Evolutionary conservation across 768 basidiomycete genomes (phyloP).

Genomic region (Peribolospora kevripleyi): DNA sequence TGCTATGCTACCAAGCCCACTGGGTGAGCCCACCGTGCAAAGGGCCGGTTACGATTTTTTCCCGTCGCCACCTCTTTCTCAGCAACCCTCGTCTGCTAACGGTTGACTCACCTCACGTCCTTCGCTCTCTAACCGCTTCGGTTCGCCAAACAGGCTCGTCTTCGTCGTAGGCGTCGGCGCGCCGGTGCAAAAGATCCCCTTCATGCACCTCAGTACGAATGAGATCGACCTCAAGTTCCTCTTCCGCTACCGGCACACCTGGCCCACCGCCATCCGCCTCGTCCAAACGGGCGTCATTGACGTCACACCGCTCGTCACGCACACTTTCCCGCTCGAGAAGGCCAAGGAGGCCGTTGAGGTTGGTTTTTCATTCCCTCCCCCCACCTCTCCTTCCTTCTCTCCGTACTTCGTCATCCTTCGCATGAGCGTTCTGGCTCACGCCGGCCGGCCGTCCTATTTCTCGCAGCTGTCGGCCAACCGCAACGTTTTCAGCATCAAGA

Average conservation of each 20-base stretch:
- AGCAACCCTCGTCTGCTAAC: too few species aligned
- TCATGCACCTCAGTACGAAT: constrained; percentile 19
- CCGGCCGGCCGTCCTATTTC: too few species aligned
- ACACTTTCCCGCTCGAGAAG: constrained; percentile 20
- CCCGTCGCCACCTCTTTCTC: neutral
- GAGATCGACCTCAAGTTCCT: constrained; percentile 23
- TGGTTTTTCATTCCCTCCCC: constrained; percentile 3
- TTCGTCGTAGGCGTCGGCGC: constrained; percentile 24
- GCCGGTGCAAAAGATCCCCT: constrained; percentile 14
- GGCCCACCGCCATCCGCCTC: constrained; percentile 22
- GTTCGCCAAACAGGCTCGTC: too few species aligned
- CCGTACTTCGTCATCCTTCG: too few species aligned
- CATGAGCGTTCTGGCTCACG: too few species aligned
- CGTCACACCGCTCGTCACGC: constrained; percentile 19
- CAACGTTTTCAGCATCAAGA: too few species aligned
- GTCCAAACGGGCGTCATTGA: constrained; percentile 9
- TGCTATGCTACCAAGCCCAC: constrained; percentile 15
- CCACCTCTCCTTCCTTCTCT: too few species aligned
- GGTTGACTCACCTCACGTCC: too few species aligned
- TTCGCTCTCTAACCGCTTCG: too few species aligned
- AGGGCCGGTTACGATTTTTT: neutral
- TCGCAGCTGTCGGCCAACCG: too few species aligned
- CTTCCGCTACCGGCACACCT: constrained; percentile 22
- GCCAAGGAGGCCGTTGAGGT: constrained; percentile 23
- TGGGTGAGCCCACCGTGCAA: constrained; percentile 6